phyloP scores from a whole-genome alignment of 768 basidiomycete genomes.

The Suillus plorans region DNA sequence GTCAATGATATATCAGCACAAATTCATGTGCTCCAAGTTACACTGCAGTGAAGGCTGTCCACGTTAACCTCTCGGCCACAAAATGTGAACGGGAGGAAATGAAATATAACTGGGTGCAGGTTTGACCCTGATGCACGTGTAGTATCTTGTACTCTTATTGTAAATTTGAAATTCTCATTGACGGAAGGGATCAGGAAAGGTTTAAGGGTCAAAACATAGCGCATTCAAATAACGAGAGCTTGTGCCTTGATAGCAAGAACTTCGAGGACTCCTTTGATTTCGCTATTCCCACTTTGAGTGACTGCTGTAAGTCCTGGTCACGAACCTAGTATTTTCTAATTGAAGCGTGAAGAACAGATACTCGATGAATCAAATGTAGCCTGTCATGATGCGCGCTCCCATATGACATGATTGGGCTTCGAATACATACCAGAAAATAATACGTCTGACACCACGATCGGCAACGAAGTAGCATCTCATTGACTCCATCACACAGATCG shows the following conservation, averaged over 20 bases:
- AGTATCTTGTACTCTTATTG: background rate
- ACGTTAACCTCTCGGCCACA: slow-evolving; percentile 51
- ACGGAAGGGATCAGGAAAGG: too few relatives aligned
- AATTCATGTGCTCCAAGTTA: slow-evolving; percentile 37
- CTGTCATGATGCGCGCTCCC: too few relatives aligned
- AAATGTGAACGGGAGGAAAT: slow-evolving; percentile 13
- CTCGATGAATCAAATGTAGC: too few relatives aligned
- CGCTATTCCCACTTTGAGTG: slow-evolving; percentile 4
- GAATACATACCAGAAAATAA: too few relatives aligned
- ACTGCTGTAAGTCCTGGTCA: slow-evolving; percentile 6
- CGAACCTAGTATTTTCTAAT: background rate
- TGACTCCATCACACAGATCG: too few relatives aligned
- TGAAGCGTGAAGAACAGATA: background rate
- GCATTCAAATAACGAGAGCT: too few relatives aligned
- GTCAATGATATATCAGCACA: background rate
- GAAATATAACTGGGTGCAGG: background rate
- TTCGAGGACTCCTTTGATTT: background rate
- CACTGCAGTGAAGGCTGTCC: slow-evolving; percentile 59
- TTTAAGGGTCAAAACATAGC: too few relatives aligned
- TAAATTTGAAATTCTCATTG: background rate
- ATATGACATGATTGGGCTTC: too few relatives aligned
- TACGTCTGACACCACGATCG: too few relatives aligned
- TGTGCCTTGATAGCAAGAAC: background rate
- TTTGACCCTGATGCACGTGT: background rate
- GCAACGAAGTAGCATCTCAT: too few relatives aligned